Base-by-base conservation (phyloP, 495 filamentous ascomycete genomes). In the Penicillium simplicissimum region DNA sequence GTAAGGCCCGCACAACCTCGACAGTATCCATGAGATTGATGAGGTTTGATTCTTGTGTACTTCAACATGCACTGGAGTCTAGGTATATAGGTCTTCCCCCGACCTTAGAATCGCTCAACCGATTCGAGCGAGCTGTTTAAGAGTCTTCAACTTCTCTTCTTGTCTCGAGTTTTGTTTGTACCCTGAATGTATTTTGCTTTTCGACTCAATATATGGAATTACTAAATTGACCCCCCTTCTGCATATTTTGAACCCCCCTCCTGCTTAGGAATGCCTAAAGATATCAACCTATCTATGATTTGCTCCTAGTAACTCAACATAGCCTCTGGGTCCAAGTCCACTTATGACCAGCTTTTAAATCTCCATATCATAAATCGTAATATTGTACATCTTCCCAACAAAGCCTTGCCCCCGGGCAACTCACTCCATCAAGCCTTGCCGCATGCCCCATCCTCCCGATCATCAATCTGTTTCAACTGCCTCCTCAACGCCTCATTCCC, bases 401-500 rank as follows among this genome's bases (percentile, higher is more conserved):
- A 31, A 21, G 3, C 31, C 21, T 17, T 23, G 31, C 15, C 1
- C 28, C 19, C 33, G n/a, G n/a, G n/a, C n/a, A 4, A 25, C 4
- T 38, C 33, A 36, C 6, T 11, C 56, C 19, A 49, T 14, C 19
- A 64, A 61, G 4, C 58, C 35, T 15, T 57, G 38, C 38, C 42
- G 34, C 25, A 51, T 57, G 23, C 42, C 10, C 47, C 6, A 19
- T 58, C 49, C 17, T 67, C 57, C 13, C 59, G 43, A 15, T 61
- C 49, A 0, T 52, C 31, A 48, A 70, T 33, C 15, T 38, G 2
- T 19, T 31, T 49, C 38, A 71, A 21, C 47, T 66, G 60, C 33
- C 35, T 23, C 4, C 42, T 21, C 23, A 71, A 43, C 0, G 19
- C 49, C 17, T 68, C 56, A 52, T 71, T 71, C 0, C 61, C 68